Percentiles rank a stretch among this genome's conserved stretches.
Evolutionary conservation across 2,329 filamentous ascomycete species (phyloP).

Genomic region (Alternaria novae-zelandiae): DNA sequence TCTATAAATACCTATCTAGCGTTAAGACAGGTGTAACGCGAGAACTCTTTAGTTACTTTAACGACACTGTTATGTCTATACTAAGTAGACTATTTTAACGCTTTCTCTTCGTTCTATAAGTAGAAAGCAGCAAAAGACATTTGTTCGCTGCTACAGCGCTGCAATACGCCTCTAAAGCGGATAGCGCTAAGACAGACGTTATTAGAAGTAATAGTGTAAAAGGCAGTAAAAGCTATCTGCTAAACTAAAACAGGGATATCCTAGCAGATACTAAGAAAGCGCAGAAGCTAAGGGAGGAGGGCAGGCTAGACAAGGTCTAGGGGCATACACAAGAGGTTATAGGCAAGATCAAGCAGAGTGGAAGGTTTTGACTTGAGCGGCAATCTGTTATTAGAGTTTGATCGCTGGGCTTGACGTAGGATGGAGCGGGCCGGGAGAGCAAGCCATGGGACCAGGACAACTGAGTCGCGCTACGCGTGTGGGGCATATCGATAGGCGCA

Average conservation of each 20-base stretch:
- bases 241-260: slow-evolving; percentile 35
- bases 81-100: slow-evolving; percentile 16
- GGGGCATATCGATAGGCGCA: slow-evolving; percentile 11
- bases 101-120: slow-evolving; percentile 25
- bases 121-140: slow-evolving; percentile 45
- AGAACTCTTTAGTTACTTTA: slow-evolving; percentile 13
- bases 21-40: slow-evolving; percentile 31
- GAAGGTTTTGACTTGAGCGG: not conserved
- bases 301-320: slow-evolving; percentile 38
- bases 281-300: slow-evolving; percentile 26
- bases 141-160: slow-evolving; percentile 38
- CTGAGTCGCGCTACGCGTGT: not conserved
- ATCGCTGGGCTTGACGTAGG: not conserved
- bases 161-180: slow-evolving; percentile 26
- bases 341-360: slow-evolving; percentile 25
- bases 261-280: slow-evolving; percentile 22
- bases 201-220: slow-evolving; percentile 30
- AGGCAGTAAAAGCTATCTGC: slow-evolving; percentile 35
- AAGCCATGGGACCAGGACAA: not conserved
- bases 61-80: slow-evolving; percentile 4
- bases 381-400: not conserved
- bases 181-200: slow-evolving; percentile 11
- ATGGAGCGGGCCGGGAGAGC: not conserved
- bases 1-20: slow-evolving; percentile 35
- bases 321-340: slow-evolving; percentile 42